These are phyloP conservation scores for Grosmannia penicillata DNA, from an alignment of 2,329 filamentous ascomycete species.

Conservation along the genomic window DNA sequence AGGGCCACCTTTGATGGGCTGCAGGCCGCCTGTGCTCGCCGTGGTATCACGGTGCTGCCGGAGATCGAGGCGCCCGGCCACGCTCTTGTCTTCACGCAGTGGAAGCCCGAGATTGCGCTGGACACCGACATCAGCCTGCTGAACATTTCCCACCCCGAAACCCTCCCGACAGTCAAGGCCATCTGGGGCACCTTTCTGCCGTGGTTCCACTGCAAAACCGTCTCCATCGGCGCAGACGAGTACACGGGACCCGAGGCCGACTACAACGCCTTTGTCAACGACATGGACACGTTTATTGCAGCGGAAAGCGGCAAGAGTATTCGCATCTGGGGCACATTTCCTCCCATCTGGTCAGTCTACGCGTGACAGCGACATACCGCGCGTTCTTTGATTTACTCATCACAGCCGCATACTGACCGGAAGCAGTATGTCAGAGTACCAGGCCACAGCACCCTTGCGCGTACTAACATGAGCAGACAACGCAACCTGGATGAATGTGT, in stretches of 20 bases:
- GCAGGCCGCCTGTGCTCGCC: conserved; percentile 33
- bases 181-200: conserved; percentile 38
- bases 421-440: too few species aligned
- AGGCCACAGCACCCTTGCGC: too few species aligned
- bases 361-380: too few species aligned
- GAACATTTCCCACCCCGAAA: conserved; percentile 39
- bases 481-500: conserved; percentile 20
- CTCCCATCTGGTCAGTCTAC: conserved; percentile 18
- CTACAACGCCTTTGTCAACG: conserved; percentile 38
- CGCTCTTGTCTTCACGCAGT: conserved; percentile 39
- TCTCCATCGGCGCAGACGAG: conserved; percentile 42
- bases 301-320: conserved; percentile 24
- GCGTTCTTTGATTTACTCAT: too few species aligned
- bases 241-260: conserved; percentile 28
- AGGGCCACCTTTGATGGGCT: conserved; percentile 34
- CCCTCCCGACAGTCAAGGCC: conserved; percentile 34
- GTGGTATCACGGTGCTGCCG: conserved; percentile 42
- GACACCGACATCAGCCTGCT: conserved; percentile 31
- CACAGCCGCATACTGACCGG: too few species aligned
- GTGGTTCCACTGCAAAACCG: conserved; percentile 40
- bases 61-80: conserved; percentile 48
- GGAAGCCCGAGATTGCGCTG: conserved; percentile 40
- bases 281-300: conserved; percentile 31
- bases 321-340: conserved; percentile 42
- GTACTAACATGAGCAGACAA: too few species aligned